A percentile compares a stretch with the other conserved stretches of the same genome.
phyloP scores from a whole-genome alignment of 345 rosid species.

The Heritiera littoralis region DNA sequence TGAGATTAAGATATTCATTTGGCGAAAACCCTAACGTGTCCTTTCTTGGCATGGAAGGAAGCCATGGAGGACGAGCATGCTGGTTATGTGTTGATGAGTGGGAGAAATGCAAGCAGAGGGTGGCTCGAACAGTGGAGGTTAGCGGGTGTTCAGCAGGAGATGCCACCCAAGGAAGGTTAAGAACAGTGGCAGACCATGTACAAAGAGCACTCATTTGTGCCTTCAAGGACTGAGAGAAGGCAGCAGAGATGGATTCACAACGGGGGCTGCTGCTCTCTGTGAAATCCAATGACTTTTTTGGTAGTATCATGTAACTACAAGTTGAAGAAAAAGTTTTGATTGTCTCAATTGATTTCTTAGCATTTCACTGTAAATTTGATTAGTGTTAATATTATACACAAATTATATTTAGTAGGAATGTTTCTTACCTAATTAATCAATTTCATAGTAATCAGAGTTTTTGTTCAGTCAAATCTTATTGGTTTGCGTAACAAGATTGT shows the following conservation, averaged over 20 bases:
- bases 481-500: no score
- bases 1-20: conserved; percentile 75
- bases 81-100: conserved; percentile 82
- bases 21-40: conserved; percentile 62
- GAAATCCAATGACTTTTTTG: background rate
- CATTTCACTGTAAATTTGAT: background rate
- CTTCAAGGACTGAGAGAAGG: conserved; percentile 80
- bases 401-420: no score
- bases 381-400: background rate
- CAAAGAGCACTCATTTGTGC: conserved; percentile 67
- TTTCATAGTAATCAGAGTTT: background rate
- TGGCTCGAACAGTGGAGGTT: conserved; percentile 63
- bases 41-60: conserved; percentile 92
- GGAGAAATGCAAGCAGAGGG: conserved; percentile 92
- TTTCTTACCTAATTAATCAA: no score
- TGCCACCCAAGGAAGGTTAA: conserved; percentile 69
- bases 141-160: conserved; percentile 54
- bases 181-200: conserved; percentile 72
- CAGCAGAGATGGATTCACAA: no score
- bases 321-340: background rate
- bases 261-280: no score
- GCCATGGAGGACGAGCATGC: conserved; percentile 97
- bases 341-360: background rate
- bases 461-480: background rate
- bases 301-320: background rate